Evolutionary conservation across 176 grass and related monocot genomes (phyloP).

Genomic region (Cenchrus americanus): DNA sequence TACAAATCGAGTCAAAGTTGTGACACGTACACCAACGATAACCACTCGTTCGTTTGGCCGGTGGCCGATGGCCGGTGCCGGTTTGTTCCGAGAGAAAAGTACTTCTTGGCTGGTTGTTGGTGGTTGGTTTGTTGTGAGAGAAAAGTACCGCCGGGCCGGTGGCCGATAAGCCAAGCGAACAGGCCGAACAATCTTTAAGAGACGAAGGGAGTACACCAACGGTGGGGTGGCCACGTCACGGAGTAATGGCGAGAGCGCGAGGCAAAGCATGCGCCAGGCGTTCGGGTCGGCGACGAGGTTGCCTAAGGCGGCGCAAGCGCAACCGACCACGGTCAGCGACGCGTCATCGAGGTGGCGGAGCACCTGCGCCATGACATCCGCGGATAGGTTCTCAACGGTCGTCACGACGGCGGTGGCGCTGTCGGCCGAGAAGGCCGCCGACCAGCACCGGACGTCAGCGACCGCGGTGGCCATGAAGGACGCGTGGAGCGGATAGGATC

Average conservation of each 20-base stretch:
- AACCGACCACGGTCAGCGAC: conserved; percentile 56
- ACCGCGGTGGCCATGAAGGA: neutral
- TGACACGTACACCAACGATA: too few species aligned
- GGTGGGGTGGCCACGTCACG: neutral
- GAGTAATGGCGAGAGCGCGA: conserved; percentile 66
- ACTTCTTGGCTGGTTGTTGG: too few species aligned
- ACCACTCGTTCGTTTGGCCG: too few species aligned
- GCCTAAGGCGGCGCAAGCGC: conserved; percentile 49
- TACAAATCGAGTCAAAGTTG: too few species aligned
- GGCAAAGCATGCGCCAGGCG: conserved; percentile 64
- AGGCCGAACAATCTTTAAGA: too few species aligned
- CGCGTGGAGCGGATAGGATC: neutral
- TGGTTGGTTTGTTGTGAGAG: too few species aligned
- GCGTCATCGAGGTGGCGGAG: conserved; percentile 63
- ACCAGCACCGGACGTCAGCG: neutral
- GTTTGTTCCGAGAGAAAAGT: too few species aligned
- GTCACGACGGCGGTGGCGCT: neutral
- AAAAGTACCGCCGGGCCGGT: too few species aligned
- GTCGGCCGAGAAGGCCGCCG: neutral
- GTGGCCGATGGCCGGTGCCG: too few species aligned
- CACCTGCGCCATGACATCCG: conserved; percentile 52
- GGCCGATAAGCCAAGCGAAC: too few species aligned
- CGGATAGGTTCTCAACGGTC: conserved; percentile 63
- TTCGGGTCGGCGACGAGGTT: conserved; percentile 48
- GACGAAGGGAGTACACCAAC: too few species aligned